These are phyloP conservation scores for Salvia rosmarinus DNA, from an alignment of 257 asterid genomes.

Conservation along the genomic window DNA sequence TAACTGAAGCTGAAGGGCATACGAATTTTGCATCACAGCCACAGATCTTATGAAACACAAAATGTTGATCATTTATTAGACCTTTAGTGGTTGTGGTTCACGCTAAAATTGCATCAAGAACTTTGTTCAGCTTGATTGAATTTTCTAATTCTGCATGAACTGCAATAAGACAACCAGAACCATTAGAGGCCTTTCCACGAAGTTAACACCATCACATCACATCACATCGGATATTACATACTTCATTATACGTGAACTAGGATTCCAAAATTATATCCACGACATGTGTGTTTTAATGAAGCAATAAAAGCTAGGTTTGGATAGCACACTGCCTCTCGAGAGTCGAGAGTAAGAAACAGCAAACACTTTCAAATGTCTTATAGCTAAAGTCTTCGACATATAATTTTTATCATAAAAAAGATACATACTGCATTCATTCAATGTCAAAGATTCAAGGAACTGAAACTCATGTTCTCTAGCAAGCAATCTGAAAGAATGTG, in stretches of 20 bases:
- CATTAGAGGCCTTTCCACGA: conserved; percentile 1
- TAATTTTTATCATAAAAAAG: neutral
- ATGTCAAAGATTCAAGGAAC: neutral
- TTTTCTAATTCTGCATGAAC: neutral
- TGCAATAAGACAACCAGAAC: neutral
- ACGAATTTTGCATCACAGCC: neutral
- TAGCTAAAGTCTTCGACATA: conserved; percentile 1
- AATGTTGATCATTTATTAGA: neutral
- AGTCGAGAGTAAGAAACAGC: neutral
- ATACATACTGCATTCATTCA: neutral
- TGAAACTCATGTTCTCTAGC: neutral
- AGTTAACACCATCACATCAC: conserved; percentile 13
- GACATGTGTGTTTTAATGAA: neutral
- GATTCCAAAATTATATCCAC: conserved; percentile 9
- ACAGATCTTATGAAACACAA: neutral
- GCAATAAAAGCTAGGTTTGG: conserved; percentile 1
- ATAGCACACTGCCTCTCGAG: neutral
- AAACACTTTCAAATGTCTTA: conserved; percentile 11
- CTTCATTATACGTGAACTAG: neutral
- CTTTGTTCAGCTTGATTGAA: conserved; percentile 4
- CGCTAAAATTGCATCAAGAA: conserved; percentile 5
- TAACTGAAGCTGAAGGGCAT: conserved; percentile 15
- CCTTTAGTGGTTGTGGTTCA: neutral
- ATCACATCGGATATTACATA: neutral
- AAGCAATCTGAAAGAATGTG: neutral